Base-by-base conservation (phyloP, 164 flowering plant genomes). In the Aristolochia contorta region DNA sequence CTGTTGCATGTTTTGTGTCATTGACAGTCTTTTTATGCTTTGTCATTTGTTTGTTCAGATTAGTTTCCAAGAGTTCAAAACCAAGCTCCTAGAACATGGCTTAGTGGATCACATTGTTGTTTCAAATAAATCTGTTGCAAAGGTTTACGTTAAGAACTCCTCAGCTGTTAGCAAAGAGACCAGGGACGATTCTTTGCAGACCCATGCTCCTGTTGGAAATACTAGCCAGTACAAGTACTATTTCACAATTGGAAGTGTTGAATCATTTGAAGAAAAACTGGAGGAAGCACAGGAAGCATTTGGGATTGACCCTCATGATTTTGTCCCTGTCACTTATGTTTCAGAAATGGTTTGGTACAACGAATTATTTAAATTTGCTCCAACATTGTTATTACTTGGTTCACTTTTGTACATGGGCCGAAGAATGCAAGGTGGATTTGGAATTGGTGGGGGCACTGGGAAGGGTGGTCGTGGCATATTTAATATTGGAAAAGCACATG, bases 201-300 rank as follows among this genome's bases (percentile, higher is more conserved):
- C 56, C 23, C 46, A 63, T 21, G 59, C 79, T 67, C 49, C 78
- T 16, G 72, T 43, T 68, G 82, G 82, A 64, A 74, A 63, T 43
- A 53, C 60, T 0, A 75, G 85, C 71, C 86, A 80, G 32, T 90
- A 83, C 70, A 86, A 85, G 60, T 93, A 80, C 64, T 90, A 78
- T 74, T 81, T 93, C 68, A 87, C 76, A 58, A 93, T 93, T 72
- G 97, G 97, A 47, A 93, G 92, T 76, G 84, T 88, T 43, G 98
- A 93, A 47, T 79, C 89, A 14, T 93, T 93, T 73, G 98, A 93
- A 76, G 94, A 87, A 78, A 93, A 90, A 68, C 63, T 93, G 75
- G 96, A 93, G 75, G 97, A 87, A 77, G 96, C 98, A 56, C 98
- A 93, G 60, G 85, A 82, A 71, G 81, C 86, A 55, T 66, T 93